Conservation (phyloP, 345 rosid species). For the Eucalyptus caleyi region DNA sequence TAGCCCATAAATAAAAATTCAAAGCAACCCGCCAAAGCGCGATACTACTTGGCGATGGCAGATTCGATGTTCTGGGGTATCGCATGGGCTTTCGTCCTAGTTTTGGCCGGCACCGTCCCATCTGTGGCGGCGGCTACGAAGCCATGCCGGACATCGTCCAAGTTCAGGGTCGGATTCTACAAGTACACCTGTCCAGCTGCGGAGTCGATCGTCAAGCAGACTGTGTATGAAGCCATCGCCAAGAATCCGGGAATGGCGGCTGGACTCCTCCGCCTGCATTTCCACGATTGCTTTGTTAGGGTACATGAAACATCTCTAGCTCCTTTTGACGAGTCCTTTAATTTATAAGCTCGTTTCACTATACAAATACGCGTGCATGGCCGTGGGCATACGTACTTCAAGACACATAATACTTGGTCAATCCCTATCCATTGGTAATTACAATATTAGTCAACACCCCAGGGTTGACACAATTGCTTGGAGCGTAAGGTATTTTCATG, state of each 20-base stretch:
- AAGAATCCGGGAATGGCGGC: neutral
- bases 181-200: neutral
- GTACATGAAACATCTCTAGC: neutral
- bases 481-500: neutral
- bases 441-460: neutral
- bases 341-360: neutral
- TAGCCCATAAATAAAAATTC: neutral
- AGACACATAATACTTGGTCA: neutral
- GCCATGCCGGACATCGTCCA: neutral
- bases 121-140: neutral
- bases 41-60: neutral
- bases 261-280: constrained; percentile 4
- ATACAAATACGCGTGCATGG: neutral
- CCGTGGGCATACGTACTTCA: neutral
- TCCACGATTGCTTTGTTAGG: constrained; percentile 15
- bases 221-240: neutral
- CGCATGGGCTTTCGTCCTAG: neutral
- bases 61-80: neutral
- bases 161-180: constrained; percentile 2
- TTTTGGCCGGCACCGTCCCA: neutral
- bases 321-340: neutral
- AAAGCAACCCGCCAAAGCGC: neutral
- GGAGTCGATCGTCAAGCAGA: neutral
- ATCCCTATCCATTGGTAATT: neutral
- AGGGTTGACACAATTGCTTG: neutral